These are phyloP conservation scores for Cryptosporidium ubiquitum DNA, from an alignment of 169 alveolate species.

Conservation along the genomic window DNA sequence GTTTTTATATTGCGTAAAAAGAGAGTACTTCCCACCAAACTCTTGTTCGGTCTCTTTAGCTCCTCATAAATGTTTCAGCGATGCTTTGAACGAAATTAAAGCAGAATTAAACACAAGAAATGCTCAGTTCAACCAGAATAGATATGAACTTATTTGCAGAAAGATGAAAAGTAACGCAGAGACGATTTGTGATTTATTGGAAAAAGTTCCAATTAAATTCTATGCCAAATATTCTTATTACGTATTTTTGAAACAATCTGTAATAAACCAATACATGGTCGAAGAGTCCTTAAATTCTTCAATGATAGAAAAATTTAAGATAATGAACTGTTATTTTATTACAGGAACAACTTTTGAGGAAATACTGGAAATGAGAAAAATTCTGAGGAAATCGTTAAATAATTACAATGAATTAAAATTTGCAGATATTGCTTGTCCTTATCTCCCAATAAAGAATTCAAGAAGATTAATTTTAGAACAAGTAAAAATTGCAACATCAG, in stretches of 20 bases:
- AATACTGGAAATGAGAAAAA: not conserved
- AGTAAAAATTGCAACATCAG: slow-evolving; percentile 4
- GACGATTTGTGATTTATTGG: not conserved
- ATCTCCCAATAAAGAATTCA: slow-evolving; percentile 7
- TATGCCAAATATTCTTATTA: slow-evolving; percentile 45
- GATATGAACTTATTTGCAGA: not conserved
- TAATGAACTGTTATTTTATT: slow-evolving; percentile 7
- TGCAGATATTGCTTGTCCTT: slow-evolving; percentile 34
- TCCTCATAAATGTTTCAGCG: slow-evolving; percentile 73
- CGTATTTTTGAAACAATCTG: slow-evolving; percentile 25
- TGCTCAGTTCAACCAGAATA: not conserved
- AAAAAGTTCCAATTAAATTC: not conserved
- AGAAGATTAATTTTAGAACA: slow-evolving; percentile 4
- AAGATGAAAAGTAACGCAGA: slow-evolving; percentile 1
- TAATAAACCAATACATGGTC: slow-evolving; percentile 29
- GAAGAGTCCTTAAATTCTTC: not conserved
- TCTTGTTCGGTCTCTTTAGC: slow-evolving; percentile 75
- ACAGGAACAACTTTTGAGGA: slow-evolving; percentile 24
- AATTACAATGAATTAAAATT: slow-evolving; percentile 16
- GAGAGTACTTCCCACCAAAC: slow-evolving; percentile 77
- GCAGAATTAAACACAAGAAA: not conserved
- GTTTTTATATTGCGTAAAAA: slow-evolving; percentile 75
- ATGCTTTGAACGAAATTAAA: slow-evolving; percentile 72
- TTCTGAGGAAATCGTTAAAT: not conserved
- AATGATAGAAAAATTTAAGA: not conserved